These are phyloP conservation scores for Saussurea involucrata DNA, from an alignment of 129 eudicot species.

Conservation along the genomic window DNA sequence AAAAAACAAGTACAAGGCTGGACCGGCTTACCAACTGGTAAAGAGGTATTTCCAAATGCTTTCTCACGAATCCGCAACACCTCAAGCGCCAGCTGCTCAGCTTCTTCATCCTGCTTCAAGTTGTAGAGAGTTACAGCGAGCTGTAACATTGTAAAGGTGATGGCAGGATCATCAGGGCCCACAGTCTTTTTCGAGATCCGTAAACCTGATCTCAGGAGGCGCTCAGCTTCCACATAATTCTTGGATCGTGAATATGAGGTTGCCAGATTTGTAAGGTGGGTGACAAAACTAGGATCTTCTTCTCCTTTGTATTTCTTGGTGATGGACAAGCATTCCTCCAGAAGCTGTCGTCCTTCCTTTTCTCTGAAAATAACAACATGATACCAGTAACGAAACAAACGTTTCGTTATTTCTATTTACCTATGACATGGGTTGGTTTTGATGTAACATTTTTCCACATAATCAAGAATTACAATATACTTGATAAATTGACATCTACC, in stretches of 20 bases:
- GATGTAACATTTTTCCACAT: background rate
- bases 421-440: background rate
- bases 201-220: conserved; percentile 59
- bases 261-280: conserved; percentile 83
- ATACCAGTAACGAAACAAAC: background rate
- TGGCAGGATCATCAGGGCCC: conserved; percentile 64
- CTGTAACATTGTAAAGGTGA: conserved; percentile 76
- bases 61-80: conserved; percentile 73
- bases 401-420: background rate
- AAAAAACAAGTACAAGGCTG: background rate
- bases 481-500: background rate
- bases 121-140: conserved; percentile 78
- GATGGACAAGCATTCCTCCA: conserved; percentile 68
- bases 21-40: conserved; percentile 73
- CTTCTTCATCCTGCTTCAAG: conserved; percentile 68
- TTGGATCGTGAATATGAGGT: conserved; percentile 79
- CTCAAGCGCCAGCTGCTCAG: conserved; percentile 64
- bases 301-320: conserved; percentile 63
- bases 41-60: conserved; percentile 69
- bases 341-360: conserved; percentile 60
- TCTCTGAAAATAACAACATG: conserved; percentile 37
- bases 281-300: conserved; percentile 63
- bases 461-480: background rate
- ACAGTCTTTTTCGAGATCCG: conserved; percentile 49
- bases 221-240: conserved; percentile 79